These are phyloP conservation scores for Ilyonectria destructans DNA, from an alignment of 2,329 filamentous ascomycete genomes.

Conservation along the genomic window DNA sequence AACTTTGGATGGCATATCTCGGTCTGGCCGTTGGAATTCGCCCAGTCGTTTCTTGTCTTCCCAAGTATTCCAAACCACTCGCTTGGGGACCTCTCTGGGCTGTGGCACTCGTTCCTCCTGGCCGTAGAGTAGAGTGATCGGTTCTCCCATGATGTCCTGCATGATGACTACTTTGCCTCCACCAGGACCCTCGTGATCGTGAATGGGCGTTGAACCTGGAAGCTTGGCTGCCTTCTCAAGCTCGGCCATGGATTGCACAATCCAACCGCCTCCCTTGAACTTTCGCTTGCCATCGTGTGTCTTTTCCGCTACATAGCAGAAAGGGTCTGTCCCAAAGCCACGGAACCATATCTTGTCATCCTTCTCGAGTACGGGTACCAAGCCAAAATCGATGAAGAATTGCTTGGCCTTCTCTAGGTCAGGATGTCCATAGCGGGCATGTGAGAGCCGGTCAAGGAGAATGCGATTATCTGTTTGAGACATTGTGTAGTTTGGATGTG, in stretches of 20 bases:
- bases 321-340: slow-evolving; percentile 28
- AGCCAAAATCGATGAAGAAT: slow-evolving; percentile 24
- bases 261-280: slow-evolving; percentile 22
- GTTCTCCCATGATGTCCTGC: slow-evolving; percentile 19
- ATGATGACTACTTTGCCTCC: slow-evolving; percentile 21
- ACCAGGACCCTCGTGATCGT: slow-evolving; percentile 21
- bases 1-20: slow-evolving; percentile 22
- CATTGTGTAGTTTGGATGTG: background rate
- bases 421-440: slow-evolving; percentile 21
- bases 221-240: slow-evolving; percentile 28
- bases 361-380: slow-evolving; percentile 19
- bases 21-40: slow-evolving; percentile 27
- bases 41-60: slow-evolving; percentile 27
- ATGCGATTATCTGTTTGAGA: slow-evolving; percentile 18
- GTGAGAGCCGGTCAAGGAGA: slow-evolving; percentile 17
- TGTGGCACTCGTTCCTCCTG: slow-evolving; percentile 24
- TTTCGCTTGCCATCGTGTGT: slow-evolving; percentile 21
- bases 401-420: slow-evolving; percentile 19
- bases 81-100: slow-evolving; percentile 27
- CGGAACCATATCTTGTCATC: slow-evolving; percentile 31
- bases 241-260: slow-evolving; percentile 27
- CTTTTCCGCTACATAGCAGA: slow-evolving; percentile 29
- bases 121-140: slow-evolving; percentile 21
- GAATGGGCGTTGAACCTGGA: slow-evolving; percentile 22
- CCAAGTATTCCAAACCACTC: slow-evolving; percentile 30